Evolutionary conservation across 1,139 yeast genomes (phyloP).

Genomic region (Pneumocystis carinii): DNA sequence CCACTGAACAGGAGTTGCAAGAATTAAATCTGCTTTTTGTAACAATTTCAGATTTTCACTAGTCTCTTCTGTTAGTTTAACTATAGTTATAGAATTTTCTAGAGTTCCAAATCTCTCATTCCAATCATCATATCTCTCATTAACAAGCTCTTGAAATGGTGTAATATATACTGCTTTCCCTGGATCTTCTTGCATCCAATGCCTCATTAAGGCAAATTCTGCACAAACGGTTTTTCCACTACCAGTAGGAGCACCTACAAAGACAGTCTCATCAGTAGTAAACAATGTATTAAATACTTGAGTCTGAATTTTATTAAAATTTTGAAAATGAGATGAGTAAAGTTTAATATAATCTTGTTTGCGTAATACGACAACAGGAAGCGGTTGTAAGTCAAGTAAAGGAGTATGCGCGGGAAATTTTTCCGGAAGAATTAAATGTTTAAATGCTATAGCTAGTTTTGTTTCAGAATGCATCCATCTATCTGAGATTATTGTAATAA

Average conservation of each 20-base stretch:
- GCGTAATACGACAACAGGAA: constrained; percentile 36
- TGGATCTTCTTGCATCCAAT: constrained; percentile 41
- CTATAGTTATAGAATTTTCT: constrained; percentile 30
- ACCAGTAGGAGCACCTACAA: constrained; percentile 63
- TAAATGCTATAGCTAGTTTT: constrained; percentile 46
- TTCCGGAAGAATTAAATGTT: constrained; percentile 46
- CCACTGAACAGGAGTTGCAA: constrained; percentile 70
- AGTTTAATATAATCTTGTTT: constrained; percentile 32
- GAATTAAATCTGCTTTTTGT: constrained; percentile 46
- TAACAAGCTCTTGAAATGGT: constrained; percentile 45
- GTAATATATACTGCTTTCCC: constrained; percentile 55
- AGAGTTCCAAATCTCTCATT: constrained; percentile 30
- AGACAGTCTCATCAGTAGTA: constrained; percentile 41
- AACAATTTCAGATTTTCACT: constrained; percentile 40
- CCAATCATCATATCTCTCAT: constrained; percentile 39
- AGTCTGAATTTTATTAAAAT: constrained; percentile 62
- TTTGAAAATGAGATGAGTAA: constrained; percentile 28
- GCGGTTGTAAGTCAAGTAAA: constrained; percentile 35
- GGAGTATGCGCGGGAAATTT: constrained; percentile 52
- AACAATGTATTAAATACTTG: constrained; percentile 51
- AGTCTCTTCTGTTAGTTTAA: constrained; percentile 49
- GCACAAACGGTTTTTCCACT: constrained; percentile 62
- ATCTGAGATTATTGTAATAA: constrained; percentile 59
- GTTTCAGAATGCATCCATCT: constrained; percentile 70
- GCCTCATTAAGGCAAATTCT: constrained; percentile 55